Evolutionary conservation across 2,329 filamentous ascomycete genomes (phyloP).

Genomic region (Fusarium domesticum): DNA sequence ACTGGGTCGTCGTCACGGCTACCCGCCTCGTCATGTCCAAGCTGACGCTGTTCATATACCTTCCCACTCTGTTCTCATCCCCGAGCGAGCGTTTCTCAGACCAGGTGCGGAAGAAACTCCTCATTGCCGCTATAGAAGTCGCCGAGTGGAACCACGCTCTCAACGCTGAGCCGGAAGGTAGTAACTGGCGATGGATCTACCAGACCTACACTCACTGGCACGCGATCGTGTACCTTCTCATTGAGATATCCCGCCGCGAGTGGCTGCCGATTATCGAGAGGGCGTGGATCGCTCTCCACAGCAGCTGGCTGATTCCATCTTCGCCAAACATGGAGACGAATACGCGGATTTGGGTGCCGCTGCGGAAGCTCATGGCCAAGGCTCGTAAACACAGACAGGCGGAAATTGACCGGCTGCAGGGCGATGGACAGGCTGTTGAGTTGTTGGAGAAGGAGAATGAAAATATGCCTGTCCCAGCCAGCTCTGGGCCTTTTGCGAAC

Average conservation of each 20-base stretch:
- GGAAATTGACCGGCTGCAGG: slow-evolving; percentile 36
- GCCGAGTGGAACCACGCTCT: slow-evolving; percentile 55
- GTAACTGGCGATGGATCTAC: slow-evolving; percentile 57
- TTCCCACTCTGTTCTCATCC: slow-evolving; percentile 47
- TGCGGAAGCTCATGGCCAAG: slow-evolving; percentile 39
- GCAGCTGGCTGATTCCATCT: slow-evolving; percentile 37
- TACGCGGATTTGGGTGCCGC: slow-evolving; percentile 40
- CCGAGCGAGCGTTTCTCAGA: slow-evolving; percentile 36
- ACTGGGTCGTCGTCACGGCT: slow-evolving; percentile 38
- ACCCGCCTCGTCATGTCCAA: slow-evolving; percentile 52
- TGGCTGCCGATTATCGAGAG: slow-evolving; percentile 47
- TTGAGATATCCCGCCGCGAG: slow-evolving; percentile 46
- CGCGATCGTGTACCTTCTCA: slow-evolving; percentile 53
- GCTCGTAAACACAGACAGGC: slow-evolving; percentile 36
- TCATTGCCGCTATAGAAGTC: slow-evolving; percentile 51
- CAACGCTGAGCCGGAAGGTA: slow-evolving; percentile 47
- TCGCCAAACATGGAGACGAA: slow-evolving; percentile 28
- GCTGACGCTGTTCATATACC: slow-evolving; percentile 53
- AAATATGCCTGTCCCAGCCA: slow-evolving; percentile 27
- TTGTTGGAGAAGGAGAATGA: slow-evolving; percentile 32
- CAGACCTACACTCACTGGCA: slow-evolving; percentile 60
- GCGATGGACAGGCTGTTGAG: slow-evolving; percentile 24
- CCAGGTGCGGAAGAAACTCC: slow-evolving; percentile 43
- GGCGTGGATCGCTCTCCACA: slow-evolving; percentile 48
- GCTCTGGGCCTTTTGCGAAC: slow-evolving; percentile 24